Base-by-base conservation (phyloP, 2,329 filamentous ascomycete genomes). In the Microsporum canis region DNA sequence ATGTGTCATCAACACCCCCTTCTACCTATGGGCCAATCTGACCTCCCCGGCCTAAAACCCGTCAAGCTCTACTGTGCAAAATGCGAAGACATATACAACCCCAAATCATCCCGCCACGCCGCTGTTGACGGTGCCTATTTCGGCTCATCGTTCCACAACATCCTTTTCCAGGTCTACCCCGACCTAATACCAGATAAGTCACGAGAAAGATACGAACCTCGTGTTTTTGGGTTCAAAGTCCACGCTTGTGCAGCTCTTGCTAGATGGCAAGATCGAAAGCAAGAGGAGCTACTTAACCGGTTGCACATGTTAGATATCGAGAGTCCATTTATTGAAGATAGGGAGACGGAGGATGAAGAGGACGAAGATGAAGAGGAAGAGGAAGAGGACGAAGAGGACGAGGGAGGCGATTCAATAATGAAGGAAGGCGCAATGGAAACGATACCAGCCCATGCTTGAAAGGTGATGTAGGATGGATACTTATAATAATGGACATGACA, bases 31-130 rank as follows among this genome's bases (percentile, higher is more conserved):
- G 94, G 94, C 65, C 88, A 95, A 68, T 89, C 90, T 69, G 94
- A 99, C 76, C 80, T 92, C 2, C 84, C 94, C 64, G 91, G 91
- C 76, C 80, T 86, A 68, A 95, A 91, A 70, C 86, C 92, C 55
- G 94, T 96, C 66, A 97, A 96, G 76, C 88, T 99, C 59, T 99
- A 96, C 82, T 99, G 94, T 76, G 86, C 88, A 56, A 89, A 91
- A 69, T 99, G 94, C 80, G 94, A 99, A 80, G 94, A 99, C 74
- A 88, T 95, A 63, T 99, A 99, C 82, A 97, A 97, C 77, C 94
- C 94, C 51, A 99, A 99, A 75, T 97, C 94, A 2, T 92, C 90
- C 23, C 89, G 94, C 33, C 94, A 99, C 76, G 91, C 91, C 58
- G 84, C 88, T 62, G 96, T 99, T 70, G 94, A 99, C 73, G 94